Evolutionary conservation across 768 basidiomycete species (phyloP), one percentile per base, ranked within the genome.

Genomic region (Kwoniella europaea): DNA sequence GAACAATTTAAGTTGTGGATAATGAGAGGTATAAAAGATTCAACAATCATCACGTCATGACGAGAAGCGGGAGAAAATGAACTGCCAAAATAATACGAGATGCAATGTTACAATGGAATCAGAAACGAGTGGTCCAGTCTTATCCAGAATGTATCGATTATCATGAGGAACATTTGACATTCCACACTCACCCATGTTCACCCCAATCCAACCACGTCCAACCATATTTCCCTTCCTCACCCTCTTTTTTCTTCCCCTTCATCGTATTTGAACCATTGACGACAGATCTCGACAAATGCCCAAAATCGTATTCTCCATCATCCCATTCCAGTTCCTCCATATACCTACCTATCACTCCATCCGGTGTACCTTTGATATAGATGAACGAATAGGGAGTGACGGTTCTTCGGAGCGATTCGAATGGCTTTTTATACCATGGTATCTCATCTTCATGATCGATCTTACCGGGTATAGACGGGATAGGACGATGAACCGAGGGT

Each of bases 261-360:
- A 56, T 29, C 52, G 4, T 15, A 27, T 16, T 20, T 2, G 68
- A 46, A 13, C 59, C 67, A 27, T 16, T 55, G 22, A 62, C 59
- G 10, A 58, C 65, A 1, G 67, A 71, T 50, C 73, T 54, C 29
- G 68, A 71, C 9, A 76, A 7, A 35, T 50, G n/a, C 4, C 76
- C 76, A 53, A 80, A 80, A 69, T 80, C 79, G n/a, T 66, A 54
- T 13, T 71, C 59, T 15, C 79, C 79, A 68, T 80, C 79, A 67
- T 80, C 76, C 54, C 27, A 69, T 57, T 80, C 77, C 62, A 81
- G 43, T 56, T 81, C 79, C 52, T 81, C 79, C 77, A 81, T 78
- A 61, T 81, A 81, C 24, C 79, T 20, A 10, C 79, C 79, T 5
- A 81, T 71, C 13, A 81, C 76, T 7, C 79, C 79, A 44, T 79